A percentile compares a stretch with the other conserved stretches of the same genome.
These are phyloP conservation scores for Bipolaris zeicola DNA, from an alignment of 2,329 filamentous ascomycete genomes.

Conservation along the genomic window DNA sequence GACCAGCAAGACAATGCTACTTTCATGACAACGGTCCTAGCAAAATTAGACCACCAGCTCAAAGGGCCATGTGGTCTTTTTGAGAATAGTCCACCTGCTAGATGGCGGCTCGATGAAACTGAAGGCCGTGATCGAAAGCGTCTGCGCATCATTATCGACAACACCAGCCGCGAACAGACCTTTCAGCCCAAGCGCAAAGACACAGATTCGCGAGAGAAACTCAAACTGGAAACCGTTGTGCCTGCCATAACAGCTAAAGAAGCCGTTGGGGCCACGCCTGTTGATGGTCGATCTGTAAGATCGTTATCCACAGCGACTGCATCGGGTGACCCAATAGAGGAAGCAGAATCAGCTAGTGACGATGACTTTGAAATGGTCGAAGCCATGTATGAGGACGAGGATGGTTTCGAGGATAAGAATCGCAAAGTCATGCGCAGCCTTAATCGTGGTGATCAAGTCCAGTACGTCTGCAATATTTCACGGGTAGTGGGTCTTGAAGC, in stretches of 20 bases:
- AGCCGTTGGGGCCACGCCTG: slow-evolving; percentile 39
- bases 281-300: slow-evolving; percentile 23
- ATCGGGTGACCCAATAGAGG: slow-evolving; percentile 46
- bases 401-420: slow-evolving; percentile 96
- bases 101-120: slow-evolving; percentile 94
- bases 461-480: slow-evolving; percentile 93
- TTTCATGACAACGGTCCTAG: slow-evolving; percentile 76
- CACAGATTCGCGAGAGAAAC: slow-evolving; percentile 58
- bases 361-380: slow-evolving; percentile 97
- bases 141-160: slow-evolving; percentile 81
- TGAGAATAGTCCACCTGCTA: slow-evolving; percentile 65
- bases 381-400: slow-evolving; percentile 83
- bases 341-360: slow-evolving; percentile 61
- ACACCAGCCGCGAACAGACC: slow-evolving; percentile 66
- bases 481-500: slow-evolving; percentile 92
- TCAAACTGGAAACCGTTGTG: slow-evolving; percentile 55
- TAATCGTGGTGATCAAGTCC: slow-evolving; percentile 86
- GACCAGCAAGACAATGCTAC: slow-evolving; percentile 90
- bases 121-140: slow-evolving; percentile 97
- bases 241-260: slow-evolving; percentile 38
- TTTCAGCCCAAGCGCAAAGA: slow-evolving; percentile 84
- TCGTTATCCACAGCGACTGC: slow-evolving; percentile 27
- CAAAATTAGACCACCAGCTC: slow-evolving; percentile 78
- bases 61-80: slow-evolving; percentile 82
- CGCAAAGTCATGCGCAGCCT: slow-evolving; percentile 95